Conservation (phyloP, 805 yeast genomes). For the Lipomyces mesembrius region DNA sequence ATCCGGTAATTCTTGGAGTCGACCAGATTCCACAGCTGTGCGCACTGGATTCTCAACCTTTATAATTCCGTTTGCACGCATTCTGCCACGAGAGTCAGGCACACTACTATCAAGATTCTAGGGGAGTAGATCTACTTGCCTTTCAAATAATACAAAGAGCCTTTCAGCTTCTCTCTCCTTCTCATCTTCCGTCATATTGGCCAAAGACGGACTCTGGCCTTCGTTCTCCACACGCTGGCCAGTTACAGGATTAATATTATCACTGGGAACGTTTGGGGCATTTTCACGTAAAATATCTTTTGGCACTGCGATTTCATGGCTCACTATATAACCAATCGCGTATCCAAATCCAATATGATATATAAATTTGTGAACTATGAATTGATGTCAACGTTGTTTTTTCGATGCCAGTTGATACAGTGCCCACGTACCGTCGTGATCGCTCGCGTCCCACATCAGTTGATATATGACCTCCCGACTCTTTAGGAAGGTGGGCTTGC, state of each 20-base stretch:
- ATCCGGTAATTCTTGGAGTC: constrained; percentile 16
- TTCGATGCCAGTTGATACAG: background rate
- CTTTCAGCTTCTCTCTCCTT: constrained; percentile 54
- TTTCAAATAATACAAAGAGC: constrained; percentile 50
- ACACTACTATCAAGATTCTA: background rate
- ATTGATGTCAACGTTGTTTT: background rate
- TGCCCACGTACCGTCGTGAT: constrained; percentile 29
- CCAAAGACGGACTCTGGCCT: constrained; percentile 15
- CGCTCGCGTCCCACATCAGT: constrained; percentile 39
- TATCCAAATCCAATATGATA: constrained; percentile 42
- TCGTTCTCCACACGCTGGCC: constrained; percentile 39
- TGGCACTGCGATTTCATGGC: constrained; percentile 34
- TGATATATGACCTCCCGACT: constrained; percentile 36
- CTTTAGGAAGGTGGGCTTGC: constrained; percentile 34
- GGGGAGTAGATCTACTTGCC: constrained; percentile 34
- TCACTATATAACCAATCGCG: constrained; percentile 41
- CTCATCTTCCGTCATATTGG: constrained; percentile 50
- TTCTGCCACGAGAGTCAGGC: constrained; percentile 12
- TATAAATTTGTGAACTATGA: constrained; percentile 35
- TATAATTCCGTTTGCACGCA: constrained; percentile 45
- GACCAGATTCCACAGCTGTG: constrained; percentile 41
- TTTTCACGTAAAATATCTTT: constrained; percentile 21
- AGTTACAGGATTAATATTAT: constrained; percentile 40
- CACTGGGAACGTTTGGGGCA: background rate
- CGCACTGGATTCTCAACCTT: constrained; percentile 51